Evolutionary conservation across 208 protist genomes (phyloP).

Genomic region (Crithidia mellificae): DNA sequence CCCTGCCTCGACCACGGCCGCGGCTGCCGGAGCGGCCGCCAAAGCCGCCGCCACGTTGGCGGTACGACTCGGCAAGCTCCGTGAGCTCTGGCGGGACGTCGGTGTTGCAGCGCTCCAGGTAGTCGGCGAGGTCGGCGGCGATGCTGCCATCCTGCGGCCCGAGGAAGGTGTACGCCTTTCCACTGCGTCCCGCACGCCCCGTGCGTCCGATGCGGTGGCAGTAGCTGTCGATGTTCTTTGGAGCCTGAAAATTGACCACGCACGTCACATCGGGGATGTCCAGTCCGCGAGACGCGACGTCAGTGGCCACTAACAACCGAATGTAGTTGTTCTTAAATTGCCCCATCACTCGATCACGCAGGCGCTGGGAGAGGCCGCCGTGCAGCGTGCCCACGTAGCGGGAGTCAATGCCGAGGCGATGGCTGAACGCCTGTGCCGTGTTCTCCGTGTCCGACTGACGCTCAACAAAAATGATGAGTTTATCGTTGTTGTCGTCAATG

Average conservation of each 20-base stretch:
- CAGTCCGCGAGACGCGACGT: constrained; percentile 93
- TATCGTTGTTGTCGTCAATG: constrained; percentile 84
- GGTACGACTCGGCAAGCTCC: constrained; percentile 45
- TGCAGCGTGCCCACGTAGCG: constrained; percentile 92
- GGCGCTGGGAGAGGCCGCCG: constrained; percentile 92
- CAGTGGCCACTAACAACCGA: constrained; percentile 92
- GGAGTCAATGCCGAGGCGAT: constrained; percentile 64
- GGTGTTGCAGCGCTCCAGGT: constrained; percentile 69
- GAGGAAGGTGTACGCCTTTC: constrained; percentile 88
- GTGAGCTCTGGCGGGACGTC: constrained; percentile 51
- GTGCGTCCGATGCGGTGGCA: constrained; percentile 96
- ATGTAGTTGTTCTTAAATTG: constrained; percentile 89
- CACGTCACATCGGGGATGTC: constrained; percentile 94
- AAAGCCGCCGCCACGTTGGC: constrained; percentile 1
- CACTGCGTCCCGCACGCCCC: constrained; percentile 86
- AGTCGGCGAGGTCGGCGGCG: constrained; percentile 68
- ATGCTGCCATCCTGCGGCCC: constrained; percentile 52
- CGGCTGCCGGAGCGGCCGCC: constrained; percentile 9
- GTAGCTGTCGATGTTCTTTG: constrained; percentile 93
- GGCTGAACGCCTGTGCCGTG: constrained; percentile 58
- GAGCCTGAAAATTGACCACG: constrained; percentile 94
- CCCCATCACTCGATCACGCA: constrained; percentile 89
- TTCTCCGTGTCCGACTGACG: constrained; percentile 87
- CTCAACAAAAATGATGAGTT: constrained; percentile 93
- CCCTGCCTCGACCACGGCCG: constrained; percentile 10